These are phyloP conservation scores for Corylus heterophylla DNA, from an alignment of 306 rosid genomes.

Conservation along the genomic window DNA sequence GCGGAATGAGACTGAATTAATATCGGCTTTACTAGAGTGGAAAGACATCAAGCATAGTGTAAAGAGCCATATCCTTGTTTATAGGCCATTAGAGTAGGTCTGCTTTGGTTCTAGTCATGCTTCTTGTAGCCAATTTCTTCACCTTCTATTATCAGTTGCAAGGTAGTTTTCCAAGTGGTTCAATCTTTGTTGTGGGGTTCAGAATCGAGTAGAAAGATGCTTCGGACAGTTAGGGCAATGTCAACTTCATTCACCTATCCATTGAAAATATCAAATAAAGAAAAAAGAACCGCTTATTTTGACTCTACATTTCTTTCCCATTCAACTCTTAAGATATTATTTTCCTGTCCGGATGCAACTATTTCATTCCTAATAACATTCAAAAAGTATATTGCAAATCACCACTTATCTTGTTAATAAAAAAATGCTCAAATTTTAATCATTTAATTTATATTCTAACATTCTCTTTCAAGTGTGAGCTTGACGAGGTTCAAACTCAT, in stretches of 20 bases:
- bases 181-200: neutral
- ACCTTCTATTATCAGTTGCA: neutral
- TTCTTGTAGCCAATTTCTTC: neutral
- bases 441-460: no score
- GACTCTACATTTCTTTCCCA: neutral
- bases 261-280: no score
- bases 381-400: no score
- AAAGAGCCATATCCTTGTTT: conserved; percentile 54
- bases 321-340: no score
- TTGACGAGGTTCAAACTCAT: no score
- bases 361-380: no score
- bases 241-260: neutral
- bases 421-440: no score
- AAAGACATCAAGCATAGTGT: conserved; percentile 55
- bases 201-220: neutral
- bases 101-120: neutral
- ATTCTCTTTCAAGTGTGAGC: no score
- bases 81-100: conserved; percentile 11
- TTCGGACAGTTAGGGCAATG: neutral
- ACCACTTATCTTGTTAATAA: no score
- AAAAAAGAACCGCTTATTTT: neutral
- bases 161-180: neutral
- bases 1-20: neutral
- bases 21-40: conserved; percentile 65
- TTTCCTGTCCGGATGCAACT: no score